These are phyloP conservation scores for Ilex asprella DNA, from an alignment of 257 asterid species.

Conservation along the genomic window DNA sequence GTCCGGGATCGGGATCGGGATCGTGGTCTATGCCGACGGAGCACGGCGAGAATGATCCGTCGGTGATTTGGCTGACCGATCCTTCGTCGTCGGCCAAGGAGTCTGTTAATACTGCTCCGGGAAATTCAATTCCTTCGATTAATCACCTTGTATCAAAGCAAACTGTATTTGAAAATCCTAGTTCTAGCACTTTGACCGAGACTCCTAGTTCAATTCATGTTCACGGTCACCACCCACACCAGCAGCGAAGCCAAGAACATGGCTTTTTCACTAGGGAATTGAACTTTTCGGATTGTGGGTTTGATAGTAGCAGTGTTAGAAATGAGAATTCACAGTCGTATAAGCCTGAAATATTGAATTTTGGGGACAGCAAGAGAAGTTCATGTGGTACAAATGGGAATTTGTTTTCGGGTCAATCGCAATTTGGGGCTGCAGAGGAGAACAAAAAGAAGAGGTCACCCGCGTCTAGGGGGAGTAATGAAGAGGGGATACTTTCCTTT, in stretches of 20 bases:
- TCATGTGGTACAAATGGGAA: neutral
- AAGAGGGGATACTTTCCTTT: neutral
- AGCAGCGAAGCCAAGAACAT: conserved; percentile 26
- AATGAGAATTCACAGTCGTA: conserved; percentile 19
- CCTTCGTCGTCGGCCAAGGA: conserved; percentile 47
- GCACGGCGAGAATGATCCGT: conserved; percentile 43
- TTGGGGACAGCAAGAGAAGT: conserved; percentile 29
- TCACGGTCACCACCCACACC: conserved; percentile 6
- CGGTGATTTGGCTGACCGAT: conserved; percentile 59
- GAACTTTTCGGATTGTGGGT: conserved; percentile 47
- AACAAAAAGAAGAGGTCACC: neutral
- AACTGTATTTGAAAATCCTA: conserved; percentile 32
- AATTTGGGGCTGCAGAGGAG: neutral
- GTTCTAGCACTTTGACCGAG: conserved; percentile 38
- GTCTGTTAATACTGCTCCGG: conserved; percentile 9
- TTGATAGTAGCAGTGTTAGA: conserved; percentile 28
- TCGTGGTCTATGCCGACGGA: conserved; percentile 34
- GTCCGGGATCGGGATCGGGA: conserved; percentile 41
- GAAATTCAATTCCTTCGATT: conserved; percentile 24
- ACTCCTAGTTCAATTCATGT: conserved; percentile 18
- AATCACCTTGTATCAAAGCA: conserved; percentile 22
- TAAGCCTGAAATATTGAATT: conserved; percentile 59
- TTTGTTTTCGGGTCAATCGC: neutral
- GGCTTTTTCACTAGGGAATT: conserved; percentile 36
- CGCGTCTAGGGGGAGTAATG: neutral